Evolutionary conservation across 176 grass and related monocot genomes (phyloP).

Genomic region (Cocos nucifera): DNA sequence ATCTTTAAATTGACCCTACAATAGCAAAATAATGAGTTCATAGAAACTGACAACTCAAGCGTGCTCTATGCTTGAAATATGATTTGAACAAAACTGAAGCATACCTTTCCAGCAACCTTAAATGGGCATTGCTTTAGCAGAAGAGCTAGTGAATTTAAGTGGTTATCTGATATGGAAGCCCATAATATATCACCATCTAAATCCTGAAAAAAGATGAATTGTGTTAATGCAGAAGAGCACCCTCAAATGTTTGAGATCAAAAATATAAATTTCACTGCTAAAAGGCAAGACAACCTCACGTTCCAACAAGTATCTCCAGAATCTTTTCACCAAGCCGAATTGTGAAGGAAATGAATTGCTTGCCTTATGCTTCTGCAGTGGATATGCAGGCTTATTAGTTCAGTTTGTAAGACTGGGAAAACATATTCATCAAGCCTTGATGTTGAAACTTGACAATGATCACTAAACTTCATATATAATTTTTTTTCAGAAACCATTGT

Average conservation of each 20-base stretch:
- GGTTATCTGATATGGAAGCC: conserved; percentile 66
- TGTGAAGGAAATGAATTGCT: conserved; percentile 59
- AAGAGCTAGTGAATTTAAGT: conserved; percentile 48
- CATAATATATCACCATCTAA: conserved; percentile 70
- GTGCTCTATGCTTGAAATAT: conserved; percentile 3
- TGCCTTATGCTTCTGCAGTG: conserved; percentile 59
- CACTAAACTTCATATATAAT: too few species aligned
- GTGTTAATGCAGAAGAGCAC: not conserved
- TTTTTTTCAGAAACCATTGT: too few species aligned
- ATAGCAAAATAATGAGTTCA: conserved; percentile 18
- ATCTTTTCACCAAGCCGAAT: conserved; percentile 82
- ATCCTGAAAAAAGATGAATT: conserved; percentile 37
- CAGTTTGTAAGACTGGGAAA: not conserved
- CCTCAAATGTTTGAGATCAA: too few species aligned
- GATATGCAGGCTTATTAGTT: conserved; percentile 21
- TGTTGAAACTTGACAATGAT: not conserved
- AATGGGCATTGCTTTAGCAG: conserved; percentile 68
- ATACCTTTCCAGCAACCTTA: conserved; percentile 69
- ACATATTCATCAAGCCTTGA: not conserved
- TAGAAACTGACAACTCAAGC: conserved; percentile 2
- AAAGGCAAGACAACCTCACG: conserved; percentile 40
- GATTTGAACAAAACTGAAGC: not conserved
- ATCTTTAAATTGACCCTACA: conserved; percentile 94
- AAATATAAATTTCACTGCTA: too few species aligned
- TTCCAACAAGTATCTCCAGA: conserved; percentile 79